These are phyloP conservation scores for Atkinsonella hypoxylon DNA, from an alignment of 2,329 filamentous ascomycete species.

Conservation along the genomic window DNA sequence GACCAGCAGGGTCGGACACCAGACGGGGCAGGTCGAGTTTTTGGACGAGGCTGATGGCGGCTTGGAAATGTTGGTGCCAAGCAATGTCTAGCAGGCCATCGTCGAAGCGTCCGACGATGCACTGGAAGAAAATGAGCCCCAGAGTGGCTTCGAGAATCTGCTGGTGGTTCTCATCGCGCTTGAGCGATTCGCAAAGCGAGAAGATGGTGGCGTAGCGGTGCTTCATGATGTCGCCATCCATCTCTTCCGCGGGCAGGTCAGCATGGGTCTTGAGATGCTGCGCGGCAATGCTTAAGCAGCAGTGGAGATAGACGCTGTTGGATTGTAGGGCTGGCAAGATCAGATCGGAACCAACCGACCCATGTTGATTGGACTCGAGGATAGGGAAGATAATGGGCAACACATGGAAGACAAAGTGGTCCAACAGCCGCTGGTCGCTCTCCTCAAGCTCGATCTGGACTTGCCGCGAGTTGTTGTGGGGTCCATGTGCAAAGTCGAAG, in stretches of 20 bases:
- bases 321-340: conserved; percentile 79
- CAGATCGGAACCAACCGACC: conserved; percentile 66
- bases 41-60: conserved; percentile 71
- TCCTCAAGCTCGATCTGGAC: conserved; percentile 76
- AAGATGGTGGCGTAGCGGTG: conserved; percentile 84
- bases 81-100: conserved; percentile 82
- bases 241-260: conserved; percentile 53
- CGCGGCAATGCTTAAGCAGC: conserved; percentile 84
- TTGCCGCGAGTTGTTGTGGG: conserved; percentile 50
- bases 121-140: conserved; percentile 94
- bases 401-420: conserved; percentile 84
- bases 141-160: conserved; percentile 87
- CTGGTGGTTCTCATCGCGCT: conserved; percentile 68
- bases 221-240: conserved; percentile 83
- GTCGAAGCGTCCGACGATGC: conserved; percentile 74
- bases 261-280: conserved; percentile 75
- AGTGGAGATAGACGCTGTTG: conserved; percentile 91
- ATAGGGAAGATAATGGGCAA: conserved; percentile 85
- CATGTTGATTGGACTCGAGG: conserved; percentile 79
- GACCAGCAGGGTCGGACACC: conserved; percentile 47
- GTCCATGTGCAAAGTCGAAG: conserved; percentile 67
- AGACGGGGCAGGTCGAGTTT: conserved; percentile 68
- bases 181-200: conserved; percentile 71
- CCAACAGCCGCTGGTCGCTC: conserved; percentile 71
- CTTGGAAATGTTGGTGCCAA: conserved; percentile 96